phyloP scores from a whole-genome alignment of 2,329 filamentous ascomycete species.

The Neocatenulostroma microsporum region DNA sequence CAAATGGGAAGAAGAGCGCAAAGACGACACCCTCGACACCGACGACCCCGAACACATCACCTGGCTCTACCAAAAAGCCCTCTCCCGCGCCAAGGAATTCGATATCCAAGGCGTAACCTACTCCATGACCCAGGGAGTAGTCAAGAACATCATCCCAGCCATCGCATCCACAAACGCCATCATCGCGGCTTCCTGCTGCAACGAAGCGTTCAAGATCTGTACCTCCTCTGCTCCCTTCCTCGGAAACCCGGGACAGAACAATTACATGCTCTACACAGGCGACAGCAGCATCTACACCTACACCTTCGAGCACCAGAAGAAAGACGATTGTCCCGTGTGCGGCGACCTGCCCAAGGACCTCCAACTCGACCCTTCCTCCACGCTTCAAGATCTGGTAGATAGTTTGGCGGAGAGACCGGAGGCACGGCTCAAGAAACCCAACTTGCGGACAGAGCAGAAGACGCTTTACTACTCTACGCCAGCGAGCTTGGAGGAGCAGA shows the following conservation, averaged over 20 bases:
- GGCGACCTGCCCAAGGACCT: constrained; percentile 73
- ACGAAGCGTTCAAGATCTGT: constrained; percentile 91
- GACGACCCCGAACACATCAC: constrained; percentile 94
- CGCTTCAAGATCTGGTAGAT: constrained; percentile 77
- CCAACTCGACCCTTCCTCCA: constrained; percentile 60
- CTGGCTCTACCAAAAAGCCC: constrained; percentile 88
- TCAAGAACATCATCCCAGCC: constrained; percentile 98
- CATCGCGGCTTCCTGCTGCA: constrained; percentile 90
- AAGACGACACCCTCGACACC: constrained; percentile 78
- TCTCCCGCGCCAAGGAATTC: constrained; percentile 75
- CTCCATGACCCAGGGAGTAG: constrained; percentile 88
- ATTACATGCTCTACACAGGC: constrained; percentile 99
- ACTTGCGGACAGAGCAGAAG: constrained; percentile 69
- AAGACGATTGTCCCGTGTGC: constrained; percentile 90
- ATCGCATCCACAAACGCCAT: constrained; percentile 98
- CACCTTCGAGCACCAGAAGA: constrained; percentile 91
- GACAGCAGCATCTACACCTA: constrained; percentile 95
- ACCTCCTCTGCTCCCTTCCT: constrained; percentile 74
- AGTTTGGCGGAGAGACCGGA: constrained; percentile 75
- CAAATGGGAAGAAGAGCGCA: constrained; percentile 70
- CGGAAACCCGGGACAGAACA: constrained; percentile 55
- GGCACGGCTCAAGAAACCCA: constrained; percentile 89
- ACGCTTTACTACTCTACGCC: constrained; percentile 87
- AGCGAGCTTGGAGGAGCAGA: constrained; percentile 72
- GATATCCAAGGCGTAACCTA: constrained; percentile 90